phyloP scores from a whole-genome alignment of 179 eudicot genomes.

The Beta macrorhiza region DNA sequence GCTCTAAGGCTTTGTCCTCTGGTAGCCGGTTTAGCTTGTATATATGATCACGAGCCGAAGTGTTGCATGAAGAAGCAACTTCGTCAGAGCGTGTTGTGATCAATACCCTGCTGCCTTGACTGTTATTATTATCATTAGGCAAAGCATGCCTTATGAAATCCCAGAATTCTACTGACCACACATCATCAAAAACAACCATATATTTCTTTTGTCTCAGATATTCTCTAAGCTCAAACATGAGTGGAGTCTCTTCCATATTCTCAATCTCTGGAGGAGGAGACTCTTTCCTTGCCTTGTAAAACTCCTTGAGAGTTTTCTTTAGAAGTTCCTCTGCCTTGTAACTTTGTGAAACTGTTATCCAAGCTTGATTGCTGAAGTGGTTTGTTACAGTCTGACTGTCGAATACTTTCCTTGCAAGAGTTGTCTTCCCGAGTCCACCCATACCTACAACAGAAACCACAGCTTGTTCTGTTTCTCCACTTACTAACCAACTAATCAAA shows the following conservation, averaged over 20 bases:
- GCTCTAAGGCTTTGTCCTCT: conserved; percentile 6
- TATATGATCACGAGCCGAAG: neutral
- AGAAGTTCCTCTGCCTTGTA: conserved; percentile 26
- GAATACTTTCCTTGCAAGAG: conserved; percentile 29
- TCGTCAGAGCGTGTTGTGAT: conserved; percentile 29
- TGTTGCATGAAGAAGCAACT: conserved; percentile 22
- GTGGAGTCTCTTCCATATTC: conserved; percentile 14
- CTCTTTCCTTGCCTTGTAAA: conserved; percentile 29
- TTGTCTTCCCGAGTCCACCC: conserved; percentile 41
- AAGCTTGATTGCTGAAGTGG: conserved; percentile 29
- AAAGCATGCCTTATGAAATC: conserved; percentile 16
- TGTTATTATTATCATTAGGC: neutral
- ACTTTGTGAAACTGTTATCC: conserved; percentile 34
- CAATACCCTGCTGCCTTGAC: conserved; percentile 28
- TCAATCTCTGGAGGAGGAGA: conserved; percentile 20
- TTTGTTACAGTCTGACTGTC: conserved; percentile 19
- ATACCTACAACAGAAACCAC: conserved; percentile 32
- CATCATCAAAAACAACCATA: conserved; percentile 35
- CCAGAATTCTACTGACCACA: conserved; percentile 27
- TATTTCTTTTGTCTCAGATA: conserved; percentile 30
- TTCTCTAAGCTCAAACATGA: conserved; percentile 20
- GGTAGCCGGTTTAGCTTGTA: neutral
- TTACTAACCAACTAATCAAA: conserved; percentile 27
- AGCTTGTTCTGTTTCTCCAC: conserved; percentile 11
- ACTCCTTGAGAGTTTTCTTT: conserved; percentile 5